Percentiles rank a stretch among this genome's conserved stretches.
These are phyloP conservation scores for Pleurotus salmoneostramineus DNA, from an alignment of 768 basidiomycete species.

Conservation along the genomic window DNA sequence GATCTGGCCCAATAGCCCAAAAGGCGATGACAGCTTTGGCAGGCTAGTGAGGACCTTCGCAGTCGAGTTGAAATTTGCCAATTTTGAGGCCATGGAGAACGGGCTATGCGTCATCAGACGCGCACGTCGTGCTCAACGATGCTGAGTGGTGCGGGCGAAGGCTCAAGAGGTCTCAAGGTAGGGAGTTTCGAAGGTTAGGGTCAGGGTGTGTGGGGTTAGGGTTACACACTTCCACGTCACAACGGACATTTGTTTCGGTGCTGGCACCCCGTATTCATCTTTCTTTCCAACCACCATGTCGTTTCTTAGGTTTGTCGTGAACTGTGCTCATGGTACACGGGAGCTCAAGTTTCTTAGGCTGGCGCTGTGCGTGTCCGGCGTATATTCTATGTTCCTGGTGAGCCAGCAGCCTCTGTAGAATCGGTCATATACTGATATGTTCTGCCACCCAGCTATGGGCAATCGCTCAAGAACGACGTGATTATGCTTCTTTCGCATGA, in stretches of 20 bases:
- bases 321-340: background rate
- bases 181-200: conserved; percentile 6
- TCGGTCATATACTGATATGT: conserved; percentile 7
- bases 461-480: conserved; percentile 91
- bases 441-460: conserved; percentile 67
- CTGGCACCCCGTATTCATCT: conserved; percentile 1
- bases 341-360: conserved; percentile 40
- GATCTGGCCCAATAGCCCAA: no score
- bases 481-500: conserved; percentile 17
- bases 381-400: conserved; percentile 92
- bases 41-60: no score
- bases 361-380: conserved; percentile 74
- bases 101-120: no score
- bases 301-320: conserved; percentile 16
- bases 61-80: no score
- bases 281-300: conserved; percentile 17
- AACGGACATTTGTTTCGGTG: background rate
- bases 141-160: no score
- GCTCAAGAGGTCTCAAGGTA: no score
- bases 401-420: conserved; percentile 19
- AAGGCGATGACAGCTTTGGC: no score
- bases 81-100: no score
- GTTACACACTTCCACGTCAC: conserved; percentile 18
- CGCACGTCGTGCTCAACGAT: no score
- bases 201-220: conserved; percentile 17